Evolutionary conservation across 106 monocot species (phyloP), one percentile per base, ranked within the genome.

Genomic region (Acanthochlamys bracteata): DNA sequence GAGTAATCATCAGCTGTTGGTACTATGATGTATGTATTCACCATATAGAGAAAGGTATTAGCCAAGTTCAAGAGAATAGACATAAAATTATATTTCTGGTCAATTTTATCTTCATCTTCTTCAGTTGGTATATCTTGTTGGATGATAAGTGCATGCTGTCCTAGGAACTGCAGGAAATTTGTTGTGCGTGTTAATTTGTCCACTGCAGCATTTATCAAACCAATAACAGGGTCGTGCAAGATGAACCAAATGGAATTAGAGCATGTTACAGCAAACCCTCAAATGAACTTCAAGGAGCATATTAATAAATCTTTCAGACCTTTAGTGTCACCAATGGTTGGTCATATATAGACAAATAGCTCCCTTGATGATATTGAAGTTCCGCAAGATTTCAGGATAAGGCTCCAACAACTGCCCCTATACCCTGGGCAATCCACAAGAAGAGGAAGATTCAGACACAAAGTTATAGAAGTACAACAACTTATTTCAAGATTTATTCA

Each of bases 11-110:
- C 98, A 19, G 98, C 98, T 41, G 98, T 98, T 53, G 98, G 98
- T 10, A 98, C 98, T 66, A 98, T 83, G 40, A 98, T 89, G 57
- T 98, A 98, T 39, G 98, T 92, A 76, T 98, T 98, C 60, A 98
- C 88, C 91, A 98, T 98, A 80, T 98, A 98, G 39, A 98, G 88
- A 75, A 92, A 98, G 46, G 98, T 88, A 71, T 89, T 98, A 24
- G 27, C 88, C 74, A 98, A 72, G 69, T 98, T 98, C 71, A 98
- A 79, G 10, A 98, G 47, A 67, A 98, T 91, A 40, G 98, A 98
- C 39, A 81, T 83, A 66, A 92, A 82, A 77, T 88, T 80, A 64
- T 92, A 98, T 81, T 66, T 79, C 57, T 76, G 19, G 19, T 83
- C 80, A 61, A 74, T 78, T 54, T 70, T 65, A 70, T 74, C 46